Base-by-base conservation (phyloP, 805 yeast species). In the Saitoella complicata region DNA sequence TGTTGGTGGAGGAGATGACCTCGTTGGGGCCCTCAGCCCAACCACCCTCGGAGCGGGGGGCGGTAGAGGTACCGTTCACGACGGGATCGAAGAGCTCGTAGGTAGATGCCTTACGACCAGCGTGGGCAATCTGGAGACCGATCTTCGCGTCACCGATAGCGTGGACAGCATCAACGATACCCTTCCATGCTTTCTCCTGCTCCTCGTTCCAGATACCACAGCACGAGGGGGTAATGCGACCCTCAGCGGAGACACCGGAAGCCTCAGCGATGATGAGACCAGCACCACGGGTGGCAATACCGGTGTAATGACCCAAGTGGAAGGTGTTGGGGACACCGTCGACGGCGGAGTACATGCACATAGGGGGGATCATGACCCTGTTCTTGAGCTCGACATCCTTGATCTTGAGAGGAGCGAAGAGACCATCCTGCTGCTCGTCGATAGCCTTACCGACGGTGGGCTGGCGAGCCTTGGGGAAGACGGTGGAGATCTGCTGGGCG, bases 141-240 rank as follows among this genome's bases (percentile, higher is more conserved):
- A 73, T 66, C 29, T 56, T 56, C 34, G 58, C 61, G 32, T 53
- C 55, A 1, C 56, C 54, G 48, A 69, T 63, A 2, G 51, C 60
- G 53, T 73, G 80, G 13, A 72, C 67, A 7, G 60, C 64, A 29
- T 69, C 69, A 31, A 58, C 58, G 35, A 74, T 63, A 40, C 55
- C 55, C 50, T 64, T 65, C 95, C 95, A 86, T 0, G 87, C 93
- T 62, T 80, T 91, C 41, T 85, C 72, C 53, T 81, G 88, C 54
- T 80, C 86, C 57, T 81, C 82, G 0, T 80, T 68, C 87, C 84
- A 81, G 34, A 60, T 47, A 9, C 64, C 61, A n/a, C 40, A 39
- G 21, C 21, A 21, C 21, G 21, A 21, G 5, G 68, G 63, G 0
- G 72, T 57, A 7, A 63, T 47, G 9, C 67, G 62, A n/a, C 72